A percentile compares a stretch with the other conserved stretches of the same genome.
Evolutionary conservation across 2,329 filamentous ascomycete genomes (phyloP).

Genomic region (Penicillium fuscoglaucum): DNA sequence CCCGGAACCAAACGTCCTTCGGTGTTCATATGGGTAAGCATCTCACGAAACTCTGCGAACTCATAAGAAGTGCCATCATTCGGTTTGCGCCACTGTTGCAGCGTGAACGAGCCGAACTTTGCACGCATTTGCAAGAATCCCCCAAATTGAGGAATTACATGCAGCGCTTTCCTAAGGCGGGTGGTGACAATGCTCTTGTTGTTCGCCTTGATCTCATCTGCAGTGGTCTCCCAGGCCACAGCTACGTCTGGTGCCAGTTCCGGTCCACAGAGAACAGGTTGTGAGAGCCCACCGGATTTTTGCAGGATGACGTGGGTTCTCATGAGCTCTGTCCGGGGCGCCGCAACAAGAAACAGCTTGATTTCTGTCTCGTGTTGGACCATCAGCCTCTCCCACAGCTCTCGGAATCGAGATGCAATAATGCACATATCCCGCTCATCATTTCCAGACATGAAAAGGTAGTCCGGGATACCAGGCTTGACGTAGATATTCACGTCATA

Average conservation of each 20-base stretch:
- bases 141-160: constrained; percentile 25
- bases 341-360: constrained; percentile 38
- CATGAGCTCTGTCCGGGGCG: constrained; percentile 23
- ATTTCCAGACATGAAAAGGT: constrained; percentile 35
- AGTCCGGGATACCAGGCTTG: constrained; percentile 25
- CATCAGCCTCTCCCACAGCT: constrained; percentile 33
- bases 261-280: constrained; percentile 24
- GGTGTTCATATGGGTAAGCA: constrained; percentile 39
- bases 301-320: constrained; percentile 30
- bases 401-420: constrained; percentile 33
- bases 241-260: neutral
- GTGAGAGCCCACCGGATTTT: constrained; percentile 19
- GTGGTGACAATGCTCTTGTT: constrained; percentile 2
- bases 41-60: constrained; percentile 43
- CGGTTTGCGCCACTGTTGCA: constrained; percentile 38
- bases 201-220: neutral
- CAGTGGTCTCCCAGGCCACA: neutral
- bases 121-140: constrained; percentile 45
- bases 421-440: constrained; percentile 38
- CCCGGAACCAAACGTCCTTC: constrained; percentile 41
- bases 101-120: constrained; percentile 44
- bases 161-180: constrained; percentile 22
- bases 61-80: constrained; percentile 29
- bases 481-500: constrained; percentile 45
- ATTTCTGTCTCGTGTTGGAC: constrained; percentile 31